phyloP scores from a whole-genome alignment of 768 basidiomycete genomes.

The Postia placenta region DNA sequence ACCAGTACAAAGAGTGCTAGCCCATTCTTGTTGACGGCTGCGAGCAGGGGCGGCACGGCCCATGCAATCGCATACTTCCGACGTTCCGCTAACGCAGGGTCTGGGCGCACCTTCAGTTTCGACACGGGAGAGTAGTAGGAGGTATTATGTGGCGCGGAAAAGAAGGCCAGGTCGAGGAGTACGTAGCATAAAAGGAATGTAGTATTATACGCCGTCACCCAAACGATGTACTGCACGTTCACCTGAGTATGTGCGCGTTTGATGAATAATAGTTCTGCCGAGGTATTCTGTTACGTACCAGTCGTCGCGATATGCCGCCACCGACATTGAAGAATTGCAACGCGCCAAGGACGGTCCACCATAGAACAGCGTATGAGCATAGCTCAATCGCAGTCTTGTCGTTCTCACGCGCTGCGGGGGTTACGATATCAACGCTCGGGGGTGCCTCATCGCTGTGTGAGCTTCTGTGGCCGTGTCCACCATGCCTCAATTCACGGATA shows the following conservation, averaged over 20 bases:
- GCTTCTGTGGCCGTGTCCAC: slow-evolving; percentile 10
- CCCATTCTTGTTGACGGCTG: slow-evolving; percentile 80
- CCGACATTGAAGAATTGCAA: slow-evolving; percentile 27
- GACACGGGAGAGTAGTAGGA: slow-evolving; percentile 30
- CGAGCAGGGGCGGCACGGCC: slow-evolving; percentile 49
- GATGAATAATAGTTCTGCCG: background rate
- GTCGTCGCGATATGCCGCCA: slow-evolving; percentile 47
- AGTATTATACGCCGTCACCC: slow-evolving; percentile 86
- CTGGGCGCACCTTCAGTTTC: slow-evolving; percentile 28
- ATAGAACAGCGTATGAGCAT: slow-evolving; percentile 67
- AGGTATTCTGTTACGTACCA: slow-evolving; percentile 38
- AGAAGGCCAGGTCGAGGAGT: slow-evolving; percentile 66
- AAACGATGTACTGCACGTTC: slow-evolving; percentile 84
- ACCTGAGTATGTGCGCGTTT: slow-evolving; percentile 41
- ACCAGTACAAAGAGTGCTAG: slow-evolving; percentile 78
- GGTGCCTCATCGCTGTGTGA: slow-evolving; percentile 15
- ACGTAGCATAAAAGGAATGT: slow-evolving; percentile 80
- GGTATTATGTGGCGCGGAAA: slow-evolving; percentile 35
- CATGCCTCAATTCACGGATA: slow-evolving; percentile 27
- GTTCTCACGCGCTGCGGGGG: slow-evolving; percentile 42
- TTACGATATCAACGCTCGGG: background rate
- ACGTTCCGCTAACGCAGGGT: slow-evolving; percentile 20
- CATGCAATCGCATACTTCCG: slow-evolving; percentile 20
- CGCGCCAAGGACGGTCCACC: slow-evolving; percentile 60
- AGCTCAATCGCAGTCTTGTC: slow-evolving; percentile 75